A percentile compares a stretch with the other conserved stretches of the same genome.
Evolutionary conservation across 805 yeast genomes (phyloP).

Genomic region (Debaryomyces castellii): DNA sequence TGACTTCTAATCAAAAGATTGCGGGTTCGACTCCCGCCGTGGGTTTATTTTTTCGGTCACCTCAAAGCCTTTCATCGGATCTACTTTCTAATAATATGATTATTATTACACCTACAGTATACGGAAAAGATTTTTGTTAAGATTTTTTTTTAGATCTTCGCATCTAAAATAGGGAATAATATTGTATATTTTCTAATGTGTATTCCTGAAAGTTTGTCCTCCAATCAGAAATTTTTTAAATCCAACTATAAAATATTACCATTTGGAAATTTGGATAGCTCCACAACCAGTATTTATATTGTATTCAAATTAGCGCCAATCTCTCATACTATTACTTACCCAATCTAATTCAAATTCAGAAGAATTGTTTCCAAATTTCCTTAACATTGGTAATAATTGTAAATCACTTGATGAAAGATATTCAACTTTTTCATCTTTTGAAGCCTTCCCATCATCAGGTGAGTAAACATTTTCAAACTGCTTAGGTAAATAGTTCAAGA

Average conservation of each 20-base stretch:
- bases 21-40: constrained; percentile 61
- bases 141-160: no score
- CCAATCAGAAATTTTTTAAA: no score
- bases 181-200: not conserved
- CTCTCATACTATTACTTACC: constrained; percentile 32
- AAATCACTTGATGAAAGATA: constrained; percentile 19
- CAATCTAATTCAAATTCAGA: constrained; percentile 37
- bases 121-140: no score
- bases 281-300: not conserved
- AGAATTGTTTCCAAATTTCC: constrained; percentile 25
- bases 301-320: constrained; percentile 17
- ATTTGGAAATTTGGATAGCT: no score
- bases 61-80: no score
- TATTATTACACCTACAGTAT: no score
- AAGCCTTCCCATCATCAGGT: constrained; percentile 9
- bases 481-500: constrained; percentile 29
- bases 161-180: no score
- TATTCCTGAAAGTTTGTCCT: not conserved
- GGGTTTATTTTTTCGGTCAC: constrained; percentile 22
- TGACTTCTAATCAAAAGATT: constrained; percentile 66
- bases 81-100: no score
- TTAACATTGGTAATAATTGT: constrained; percentile 30
- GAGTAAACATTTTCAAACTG: constrained; percentile 8
- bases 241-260: no score
- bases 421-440: constrained; percentile 16